phyloP scores from a whole-genome alignment of 805 yeast genomes.

The Pichia kluyveri region DNA sequence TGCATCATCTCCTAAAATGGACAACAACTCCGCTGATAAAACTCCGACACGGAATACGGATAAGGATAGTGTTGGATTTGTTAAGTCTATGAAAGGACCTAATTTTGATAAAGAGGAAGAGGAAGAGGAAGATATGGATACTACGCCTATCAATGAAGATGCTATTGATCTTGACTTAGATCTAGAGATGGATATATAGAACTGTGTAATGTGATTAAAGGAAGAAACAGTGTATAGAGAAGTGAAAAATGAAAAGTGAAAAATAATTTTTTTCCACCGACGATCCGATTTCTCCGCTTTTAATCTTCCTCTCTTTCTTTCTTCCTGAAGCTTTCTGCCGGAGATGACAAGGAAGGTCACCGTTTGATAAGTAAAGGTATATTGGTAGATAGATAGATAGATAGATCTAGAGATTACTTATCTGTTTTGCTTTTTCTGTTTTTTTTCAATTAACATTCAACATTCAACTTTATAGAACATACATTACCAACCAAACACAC shows the following conservation, averaged over 20 bases:
- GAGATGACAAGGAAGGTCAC: background rate
- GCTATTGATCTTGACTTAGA: conserved; percentile 48
- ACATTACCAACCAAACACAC: too few relatives aligned
- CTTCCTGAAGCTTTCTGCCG: background rate
- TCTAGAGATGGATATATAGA: background rate
- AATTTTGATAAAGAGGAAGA: background rate
- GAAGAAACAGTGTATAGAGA: too few relatives aligned
- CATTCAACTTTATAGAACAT: too few relatives aligned
- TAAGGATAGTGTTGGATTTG: conserved; percentile 37
- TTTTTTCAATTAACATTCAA: too few relatives aligned
- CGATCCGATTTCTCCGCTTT: background rate
- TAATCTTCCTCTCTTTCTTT: background rate
- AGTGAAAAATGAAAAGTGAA: background rate
- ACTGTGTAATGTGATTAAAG: too few relatives aligned
- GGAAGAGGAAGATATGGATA: background rate
- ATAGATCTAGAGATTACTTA: too few relatives aligned
- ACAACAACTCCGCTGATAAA: background rate
- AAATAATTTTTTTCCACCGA: too few relatives aligned
- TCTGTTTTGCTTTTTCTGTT: too few relatives aligned
- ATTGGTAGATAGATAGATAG: too few relatives aligned
- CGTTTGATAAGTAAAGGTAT: background rate
- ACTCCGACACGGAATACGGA: background rate
- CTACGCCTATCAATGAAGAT: conserved; percentile 36
- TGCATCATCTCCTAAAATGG: too few relatives aligned
- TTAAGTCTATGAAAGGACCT: conserved; percentile 23